Base-by-base conservation (phyloP, 306 rosid species). In the Cajanus cajan region DNA sequence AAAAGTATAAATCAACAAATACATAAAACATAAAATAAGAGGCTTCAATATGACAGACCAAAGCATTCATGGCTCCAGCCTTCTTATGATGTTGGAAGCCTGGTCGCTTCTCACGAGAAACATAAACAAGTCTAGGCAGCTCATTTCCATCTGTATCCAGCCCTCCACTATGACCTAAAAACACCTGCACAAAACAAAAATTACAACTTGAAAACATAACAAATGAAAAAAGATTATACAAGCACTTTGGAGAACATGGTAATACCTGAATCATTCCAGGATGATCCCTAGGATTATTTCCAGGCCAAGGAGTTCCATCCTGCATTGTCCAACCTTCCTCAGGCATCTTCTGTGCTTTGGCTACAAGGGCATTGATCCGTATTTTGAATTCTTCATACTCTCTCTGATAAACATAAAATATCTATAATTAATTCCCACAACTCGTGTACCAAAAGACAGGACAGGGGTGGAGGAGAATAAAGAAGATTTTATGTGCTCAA, bases 241-340 rank as follows among this genome's bases (percentile, higher is more conserved):
- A 33, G 65, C 48, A 63, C 13, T 44, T 24, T 22, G 62, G 52
- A 75, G 51, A 78, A 83, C 73, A 51, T 18, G 25, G 13, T 25
- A 47, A 74, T 81, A 95, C 99, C 96, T 93, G 99, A 83, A 96
- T 96, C 99, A 96, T 96, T 96, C 99, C 98, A 58, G 99, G 99
- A 87, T 96, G 99, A 83, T 96, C 99, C 91, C 99, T 93, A 58
- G 99, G 66, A 83, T 96, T 93, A 81, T 96, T 96, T 85, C 99
- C 99, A 68, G 99, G 99, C 99, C 98, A 96, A 62, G 99, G 87
- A 71, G 99, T 96, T 76, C 99, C 99, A 88, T 96, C 99, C 87
- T 96, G 98, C 99, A 96, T 96, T 72, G 98, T 93, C 99, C 99
- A 96, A 79, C 99, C 99, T 93, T 96, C 99, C 83, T 96, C 99